Conservation (phyloP, 345 rosid species). For the Citrus reticulata region DNA sequence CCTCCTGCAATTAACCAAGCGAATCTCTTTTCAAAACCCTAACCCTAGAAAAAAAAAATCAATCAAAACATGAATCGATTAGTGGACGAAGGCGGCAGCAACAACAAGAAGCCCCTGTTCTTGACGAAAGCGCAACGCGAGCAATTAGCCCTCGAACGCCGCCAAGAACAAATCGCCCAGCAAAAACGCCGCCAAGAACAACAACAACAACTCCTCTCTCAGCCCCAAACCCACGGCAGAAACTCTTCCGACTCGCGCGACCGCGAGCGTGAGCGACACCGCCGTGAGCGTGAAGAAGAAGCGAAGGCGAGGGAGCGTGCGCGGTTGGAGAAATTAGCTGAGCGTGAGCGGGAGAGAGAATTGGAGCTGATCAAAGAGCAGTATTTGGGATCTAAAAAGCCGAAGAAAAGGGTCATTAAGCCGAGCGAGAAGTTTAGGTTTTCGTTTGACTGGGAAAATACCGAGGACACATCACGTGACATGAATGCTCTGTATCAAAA, state of each 20-base stretch:
- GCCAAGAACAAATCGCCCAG: conserved; percentile 55
- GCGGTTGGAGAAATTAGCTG: conserved; percentile 62
- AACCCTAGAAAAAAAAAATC: not conserved
- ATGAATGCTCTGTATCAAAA: conserved; percentile 80
- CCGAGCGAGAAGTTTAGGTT: conserved; percentile 93
- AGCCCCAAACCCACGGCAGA: conserved; percentile 1
- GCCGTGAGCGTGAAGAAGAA: conserved; percentile 67
- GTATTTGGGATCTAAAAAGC: conserved; percentile 87
- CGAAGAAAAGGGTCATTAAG: conserved; percentile 87
- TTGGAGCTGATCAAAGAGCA: conserved; percentile 84
- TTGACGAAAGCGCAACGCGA: conserved; percentile 61
- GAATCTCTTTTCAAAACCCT: conserved; percentile 6
- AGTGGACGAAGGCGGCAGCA: conserved; percentile 22
- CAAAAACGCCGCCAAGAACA: conserved; percentile 39
- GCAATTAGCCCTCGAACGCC: conserved; percentile 79
- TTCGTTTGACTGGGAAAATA: conserved; percentile 95
- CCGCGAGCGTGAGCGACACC: conserved; percentile 32
- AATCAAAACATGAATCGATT: conserved; percentile 31
- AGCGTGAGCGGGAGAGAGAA: conserved; percentile 81
- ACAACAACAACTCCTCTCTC: conserved; percentile 4
- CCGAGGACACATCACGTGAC: conserved; percentile 87
- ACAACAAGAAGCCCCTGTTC: conserved; percentile 41
- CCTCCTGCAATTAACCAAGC: conserved; percentile 62
- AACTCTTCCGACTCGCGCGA: conserved; percentile 28
- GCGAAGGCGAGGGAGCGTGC: conserved; percentile 59